Percentiles rank a stretch among this genome's conserved stretches.
Conservation (phyloP, 306 rosid species). For the Medicago arabica region DNA sequence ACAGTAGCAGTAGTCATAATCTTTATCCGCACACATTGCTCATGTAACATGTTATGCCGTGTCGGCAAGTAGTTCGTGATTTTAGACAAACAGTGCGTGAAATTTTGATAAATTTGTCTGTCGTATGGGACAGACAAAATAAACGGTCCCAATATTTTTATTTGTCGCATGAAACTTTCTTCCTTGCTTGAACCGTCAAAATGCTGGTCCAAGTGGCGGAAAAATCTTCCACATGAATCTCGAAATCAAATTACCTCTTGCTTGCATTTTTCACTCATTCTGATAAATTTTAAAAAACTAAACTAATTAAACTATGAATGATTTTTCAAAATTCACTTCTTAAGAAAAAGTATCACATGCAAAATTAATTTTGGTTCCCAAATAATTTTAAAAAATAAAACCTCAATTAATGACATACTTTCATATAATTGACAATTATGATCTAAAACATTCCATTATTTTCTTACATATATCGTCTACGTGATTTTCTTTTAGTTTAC, state of each 20-base stretch:
- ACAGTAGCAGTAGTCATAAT: not conserved
- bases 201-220: not conserved
- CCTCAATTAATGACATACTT: no score
- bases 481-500: no score
- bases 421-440: no score
- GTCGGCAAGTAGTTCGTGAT: not conserved
- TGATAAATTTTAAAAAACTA: not conserved
- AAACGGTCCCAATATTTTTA: conserved; percentile 24
- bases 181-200: conserved; percentile 1
- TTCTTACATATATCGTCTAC: no score
- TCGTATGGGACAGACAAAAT: not conserved
- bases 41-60: conserved; percentile 4
- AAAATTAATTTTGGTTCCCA: not conserved
- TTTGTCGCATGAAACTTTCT: not conserved
- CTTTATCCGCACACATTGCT: not conserved
- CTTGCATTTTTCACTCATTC: not conserved
- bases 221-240: conserved; percentile 7
- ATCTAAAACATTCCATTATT: no score
- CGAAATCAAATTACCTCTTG: not conserved
- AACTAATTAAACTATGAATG: no score
- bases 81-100: not conserved
- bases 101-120: not conserved
- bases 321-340: no score
- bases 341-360: not conserved
- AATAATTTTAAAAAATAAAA: no score